Evolutionary conservation across 257 asterid species (phyloP).

Genomic region (Forsythia viridissima): DNA sequence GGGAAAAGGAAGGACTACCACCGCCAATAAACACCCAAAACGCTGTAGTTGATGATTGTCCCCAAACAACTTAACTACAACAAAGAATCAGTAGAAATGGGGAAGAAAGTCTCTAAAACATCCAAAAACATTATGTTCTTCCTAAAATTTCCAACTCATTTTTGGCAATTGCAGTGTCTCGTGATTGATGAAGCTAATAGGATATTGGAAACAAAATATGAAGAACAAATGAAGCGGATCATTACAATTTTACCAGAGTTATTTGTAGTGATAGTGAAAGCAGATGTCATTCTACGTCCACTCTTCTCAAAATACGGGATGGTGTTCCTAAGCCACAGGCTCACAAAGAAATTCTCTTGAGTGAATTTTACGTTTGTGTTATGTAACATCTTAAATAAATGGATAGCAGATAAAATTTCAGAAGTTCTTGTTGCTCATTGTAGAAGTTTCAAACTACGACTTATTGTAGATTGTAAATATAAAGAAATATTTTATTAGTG

Average conservation of each 20-base stretch:
- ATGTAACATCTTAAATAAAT: too few species aligned
- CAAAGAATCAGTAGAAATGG: neutral
- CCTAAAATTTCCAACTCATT: neutral
- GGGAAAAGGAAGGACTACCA: neutral
- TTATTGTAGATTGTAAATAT: too few species aligned
- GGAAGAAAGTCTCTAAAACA: neutral
- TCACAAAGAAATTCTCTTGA: neutral
- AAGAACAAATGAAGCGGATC: constrained; percentile 88
- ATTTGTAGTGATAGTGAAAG: constrained; percentile 12
- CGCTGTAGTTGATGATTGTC: neutral
- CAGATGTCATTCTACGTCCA: neutral
- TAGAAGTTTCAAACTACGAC: too few species aligned
- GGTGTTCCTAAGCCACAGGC: neutral
- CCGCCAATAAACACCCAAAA: neutral
- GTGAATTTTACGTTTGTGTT: neutral
- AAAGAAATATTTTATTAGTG: too few species aligned
- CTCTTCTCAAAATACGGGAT: neutral
- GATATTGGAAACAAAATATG: constrained; percentile 90
- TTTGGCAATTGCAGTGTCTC: constrained; percentile 71
- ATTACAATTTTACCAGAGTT: constrained; percentile 86
- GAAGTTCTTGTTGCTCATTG: too few species aligned
- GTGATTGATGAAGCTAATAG: constrained; percentile 95
- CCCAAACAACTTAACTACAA: neutral
- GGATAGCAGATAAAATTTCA: too few species aligned
- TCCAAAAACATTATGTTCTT: neutral